A percentile compares a stretch with the other conserved stretches of the same genome.
Evolutionary conservation across 352 stramenopile genomes (phyloP).

Genomic region (Globisporangium abappressorium): DNA sequence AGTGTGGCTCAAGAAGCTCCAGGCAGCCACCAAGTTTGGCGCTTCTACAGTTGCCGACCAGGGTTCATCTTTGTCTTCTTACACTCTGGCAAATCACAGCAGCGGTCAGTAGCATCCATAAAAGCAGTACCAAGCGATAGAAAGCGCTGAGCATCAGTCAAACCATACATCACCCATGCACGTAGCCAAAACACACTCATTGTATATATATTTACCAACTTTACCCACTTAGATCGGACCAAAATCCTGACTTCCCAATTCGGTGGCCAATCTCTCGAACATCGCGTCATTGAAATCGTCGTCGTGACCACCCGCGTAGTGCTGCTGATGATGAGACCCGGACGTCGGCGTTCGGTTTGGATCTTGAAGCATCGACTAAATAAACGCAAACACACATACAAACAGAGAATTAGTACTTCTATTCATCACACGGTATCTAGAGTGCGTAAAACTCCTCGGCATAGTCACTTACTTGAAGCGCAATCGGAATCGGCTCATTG

Average conservation of each 20-base stretch:
- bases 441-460: not conserved
- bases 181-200: not conserved
- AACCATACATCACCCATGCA: not conserved
- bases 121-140: not conserved
- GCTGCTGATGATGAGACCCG: constrained; percentile 11
- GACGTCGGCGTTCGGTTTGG: constrained; percentile 11
- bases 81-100: not conserved
- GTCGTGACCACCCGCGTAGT: constrained; percentile 22
- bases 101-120: not conserved
- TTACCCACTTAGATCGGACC: constrained; percentile 25
- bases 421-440: not conserved
- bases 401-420: not conserved
- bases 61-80: no score
- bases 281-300: constrained; percentile 46
- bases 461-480: constrained; percentile 19
- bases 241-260: constrained; percentile 41
- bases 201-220: constrained; percentile 10
- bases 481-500: constrained; percentile 30
- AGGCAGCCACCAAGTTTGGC: constrained; percentile 37
- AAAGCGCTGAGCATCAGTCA: no score
- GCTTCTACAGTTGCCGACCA: not conserved
- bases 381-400: not conserved
- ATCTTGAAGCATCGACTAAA: constrained; percentile 30
- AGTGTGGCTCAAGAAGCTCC: constrained; percentile 69
- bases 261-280: constrained; percentile 40